These are phyloP conservation scores for Fusarium euwallaceae DNA, from an alignment of 2,329 filamentous ascomycete genomes.

Conservation along the genomic window DNA sequence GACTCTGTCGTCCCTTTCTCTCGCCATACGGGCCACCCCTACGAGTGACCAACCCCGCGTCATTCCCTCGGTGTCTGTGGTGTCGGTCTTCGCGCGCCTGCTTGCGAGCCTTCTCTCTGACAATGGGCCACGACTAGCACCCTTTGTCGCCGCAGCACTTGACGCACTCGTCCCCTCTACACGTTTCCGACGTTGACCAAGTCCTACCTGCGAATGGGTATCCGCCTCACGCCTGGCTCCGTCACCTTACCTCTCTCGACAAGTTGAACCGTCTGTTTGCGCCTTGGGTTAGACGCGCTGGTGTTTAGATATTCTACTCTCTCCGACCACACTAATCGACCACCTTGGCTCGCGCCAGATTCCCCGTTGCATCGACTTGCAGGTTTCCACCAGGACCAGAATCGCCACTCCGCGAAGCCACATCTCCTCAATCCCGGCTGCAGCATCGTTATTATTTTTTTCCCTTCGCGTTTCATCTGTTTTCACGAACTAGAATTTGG, in stretches of 20 bases:
- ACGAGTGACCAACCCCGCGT: conserved; percentile 42
- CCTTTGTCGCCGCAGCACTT: conserved; percentile 42
- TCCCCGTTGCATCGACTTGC: conserved; percentile 37
- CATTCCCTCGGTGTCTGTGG: conserved; percentile 38
- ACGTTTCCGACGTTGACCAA: conserved; percentile 14
- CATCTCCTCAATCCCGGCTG: conserved; percentile 27
- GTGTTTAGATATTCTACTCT: conserved; percentile 53
- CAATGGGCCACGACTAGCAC: conserved; percentile 53
- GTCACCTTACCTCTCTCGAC: conserved; percentile 36
- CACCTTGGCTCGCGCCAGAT: conserved; percentile 38
- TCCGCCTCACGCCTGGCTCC: conserved; percentile 29
- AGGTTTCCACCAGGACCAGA: conserved; percentile 34
- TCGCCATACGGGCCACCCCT: background rate
- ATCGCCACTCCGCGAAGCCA: conserved; percentile 41
- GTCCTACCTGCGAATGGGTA: conserved; percentile 47
- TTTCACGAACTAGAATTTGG: conserved; percentile 48
- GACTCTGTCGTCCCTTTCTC: conserved; percentile 14
- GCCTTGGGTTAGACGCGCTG: conserved; percentile 56
- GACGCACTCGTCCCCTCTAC: conserved; percentile 29
- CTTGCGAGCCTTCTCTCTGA: conserved; percentile 47
- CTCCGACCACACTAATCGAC: conserved; percentile 44
- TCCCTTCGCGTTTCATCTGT: conserved; percentile 38
- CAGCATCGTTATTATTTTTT: conserved; percentile 32
- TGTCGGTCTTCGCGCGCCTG: conserved; percentile 44
- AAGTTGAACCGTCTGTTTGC: conserved; percentile 48